Base-by-base conservation (phyloP, 805 yeast genomes). In the Suhomyces prunicola region DNA sequence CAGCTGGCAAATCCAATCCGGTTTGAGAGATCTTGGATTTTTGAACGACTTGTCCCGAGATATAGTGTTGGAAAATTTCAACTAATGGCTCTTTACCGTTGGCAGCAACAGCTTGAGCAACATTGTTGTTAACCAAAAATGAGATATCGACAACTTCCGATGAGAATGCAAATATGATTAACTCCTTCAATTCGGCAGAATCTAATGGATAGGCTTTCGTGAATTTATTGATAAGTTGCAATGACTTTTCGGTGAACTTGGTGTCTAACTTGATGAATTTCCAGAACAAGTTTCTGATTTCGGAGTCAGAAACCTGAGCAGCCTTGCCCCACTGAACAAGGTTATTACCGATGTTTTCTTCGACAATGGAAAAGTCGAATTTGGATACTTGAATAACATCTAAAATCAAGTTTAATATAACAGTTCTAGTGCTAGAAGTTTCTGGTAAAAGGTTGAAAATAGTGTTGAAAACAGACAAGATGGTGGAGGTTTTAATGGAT, bases 361-460 rank as follows among this genome's bases (percentile, higher is more conserved):
- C 69, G 50, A 76, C 57, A 56, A 73, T 64, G 45, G 61, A 58
- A 52, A 67, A 75, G 52, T 69, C 70, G 51, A 69, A 59, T 33
- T 66, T 59, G 19, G 73, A 65, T 22, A 57, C 54, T 48, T 69
- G 54, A 33, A 69, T 69, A 39, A 72, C 66, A 23, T 62, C 50
- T 57, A 76, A 67, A 51, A 74, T 73, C 46, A 62, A 60, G 48
- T 64, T 53, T 42, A 75, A 58, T 35, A 74, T 63, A 52, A 56
- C 59, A 31, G 70, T 57, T 63, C 79, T 68, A 50, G 62, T 57
- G 35, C 59, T 50, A 22, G 75, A 69, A 7, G 68, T 53, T 50
- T 61, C 66, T 42, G 77, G 74, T 50, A 75, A 60, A 50, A 74
- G 70, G 66, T 75, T 76, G 71, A 75, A 76, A 44, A 73, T 64